Evolutionary conservation across 2,329 filamentous ascomycete genomes (phyloP), one percentile per base, ranked within the genome.

Genomic region (Triangularia verruculosa): DNA sequence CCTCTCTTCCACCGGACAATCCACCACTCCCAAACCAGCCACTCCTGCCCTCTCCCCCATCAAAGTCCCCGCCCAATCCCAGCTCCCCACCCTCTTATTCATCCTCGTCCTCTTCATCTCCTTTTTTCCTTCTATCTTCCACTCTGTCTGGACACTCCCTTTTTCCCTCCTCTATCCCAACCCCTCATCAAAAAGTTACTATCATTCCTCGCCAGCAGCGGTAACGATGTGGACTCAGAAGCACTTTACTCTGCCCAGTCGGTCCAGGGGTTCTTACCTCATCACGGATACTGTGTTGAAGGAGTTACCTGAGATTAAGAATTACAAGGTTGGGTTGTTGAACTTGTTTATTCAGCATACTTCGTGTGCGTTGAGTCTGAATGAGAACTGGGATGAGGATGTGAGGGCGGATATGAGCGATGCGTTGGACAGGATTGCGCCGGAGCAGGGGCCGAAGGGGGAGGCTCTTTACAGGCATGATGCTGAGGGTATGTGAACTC

Each of bases 311-410:
- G 93, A 97, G 78, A 85, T 98, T 68, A 82, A 83, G 64, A 76
- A 86, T 69, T 97, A 96, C 84, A 94, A 94, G 76, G 86, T 95
- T 70, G 93, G 93, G 53, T 78, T 96, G 65, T 80, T 98, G 67
- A 88, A 97, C 75, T 83, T 99, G 55, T 99, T 98, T 76, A 84
- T 98, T 61, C 94, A 99, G 79, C 95, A 99, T 79, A 99, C 95
- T 4, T 92, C 88, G 72, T 97, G 93, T 78, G 95, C 91, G 12
- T 83, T 99, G 60, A 91, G 87, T 65, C 80, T 99, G 71, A 99
- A 99, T 74, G 95, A 99, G 83, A 98, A 98, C 79, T 89, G 85
- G 77, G 91, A 93, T 74, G 76, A 77, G 67, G 92, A 96, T 78
- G 95, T 99, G n/a, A 85, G 93, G 64, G 85, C 84, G 47, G 93